Evolutionary conservation across 345 rosid species (phyloP), one percentile per base, ranked within the genome.

Genomic region (Eucalyptus decipiens): DNA sequence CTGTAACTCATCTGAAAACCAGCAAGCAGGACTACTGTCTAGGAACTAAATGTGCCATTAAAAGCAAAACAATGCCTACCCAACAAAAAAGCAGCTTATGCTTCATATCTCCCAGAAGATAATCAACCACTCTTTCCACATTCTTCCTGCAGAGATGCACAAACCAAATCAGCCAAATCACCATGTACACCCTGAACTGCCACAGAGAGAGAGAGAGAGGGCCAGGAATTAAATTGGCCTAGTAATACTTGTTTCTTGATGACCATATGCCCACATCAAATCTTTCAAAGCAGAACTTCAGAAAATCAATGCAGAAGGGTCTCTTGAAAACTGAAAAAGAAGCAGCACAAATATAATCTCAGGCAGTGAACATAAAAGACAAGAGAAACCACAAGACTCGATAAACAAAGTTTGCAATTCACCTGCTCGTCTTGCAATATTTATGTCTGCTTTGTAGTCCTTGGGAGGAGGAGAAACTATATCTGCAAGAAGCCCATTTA

Each of bases 401-500:
- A 60, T 86, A 51, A 42, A 60, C 37, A 54, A 26, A 58, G n/a
- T 86, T 2, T 8, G 45, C 32, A 50, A 13, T 95, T 93, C 91
- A 97, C 99, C 92, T 88, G 97, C 96, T 58, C 90, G 90, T 88
- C 92, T 90, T 56, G 92, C 92, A 62, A 97, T 92, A 21, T 87
- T 89, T 89, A 87, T 91, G 83, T 96, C 98, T 30, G 96, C 92
- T 83, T 88, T 92, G 87, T 8, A 89, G 86, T 87, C 91, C 90
- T 92, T 90, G 34, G 93, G 92, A 89, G 94, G 93, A 86, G 87
- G 86, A 88, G 91, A 90, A 67, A 94, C 95, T 34, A 97, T 91
- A 92, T 95, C 97, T 23, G 93, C 97, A 80, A 98, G 97, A 88
- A 97, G 90, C 67, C 99, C 99, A 90, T 98, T 98, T 92, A 98